phyloP scores from a whole-genome alignment of 306 rosid genomes.

The Macrotyloma uniflorum region DNA sequence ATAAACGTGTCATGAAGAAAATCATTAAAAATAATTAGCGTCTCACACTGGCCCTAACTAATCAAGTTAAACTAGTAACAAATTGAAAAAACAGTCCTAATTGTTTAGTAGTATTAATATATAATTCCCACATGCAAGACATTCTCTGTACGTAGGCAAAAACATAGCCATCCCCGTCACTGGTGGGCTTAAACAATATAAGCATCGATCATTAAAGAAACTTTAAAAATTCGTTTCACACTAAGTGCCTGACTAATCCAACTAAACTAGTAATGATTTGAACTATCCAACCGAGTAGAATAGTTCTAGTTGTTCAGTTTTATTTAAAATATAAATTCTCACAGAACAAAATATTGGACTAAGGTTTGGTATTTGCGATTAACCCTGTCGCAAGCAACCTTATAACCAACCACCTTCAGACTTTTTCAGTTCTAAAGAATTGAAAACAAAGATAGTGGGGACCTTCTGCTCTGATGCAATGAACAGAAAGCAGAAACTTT shows the following conservation, averaged over 20 bases:
- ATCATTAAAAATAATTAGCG: background rate
- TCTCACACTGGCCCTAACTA: constrained; percentile 26
- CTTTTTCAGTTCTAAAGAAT: background rate
- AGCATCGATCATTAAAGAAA: background rate
- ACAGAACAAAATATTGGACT: background rate
- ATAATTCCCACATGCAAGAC: constrained; percentile 34
- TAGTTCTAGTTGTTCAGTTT: constrained; percentile 18
- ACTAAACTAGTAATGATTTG: constrained; percentile 32
- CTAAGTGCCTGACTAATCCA: constrained; percentile 29
- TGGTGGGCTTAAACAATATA: constrained; percentile 1
- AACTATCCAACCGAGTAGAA: constrained; percentile 30
- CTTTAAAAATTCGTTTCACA: background rate
- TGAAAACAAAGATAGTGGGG: constrained; percentile 25
- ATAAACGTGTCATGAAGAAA: background rate
- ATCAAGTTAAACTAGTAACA: constrained; percentile 32
- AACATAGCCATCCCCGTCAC: constrained; percentile 5
- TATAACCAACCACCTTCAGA: constrained; percentile 35
- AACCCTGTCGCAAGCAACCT: constrained; percentile 29
- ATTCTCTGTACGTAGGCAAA: background rate
- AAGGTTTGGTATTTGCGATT: background rate
- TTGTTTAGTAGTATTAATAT: constrained; percentile 18
- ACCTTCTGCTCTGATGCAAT: constrained; percentile 31
- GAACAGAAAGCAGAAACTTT: constrained; percentile 39
- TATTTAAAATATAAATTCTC: constrained; percentile 28
- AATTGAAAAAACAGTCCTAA: constrained; percentile 15